A percentile compares a stretch with the other conserved stretches of the same genome.
phyloP scores from a whole-genome alignment of 306 rosid genomes.

The Myrica gale region DNA sequence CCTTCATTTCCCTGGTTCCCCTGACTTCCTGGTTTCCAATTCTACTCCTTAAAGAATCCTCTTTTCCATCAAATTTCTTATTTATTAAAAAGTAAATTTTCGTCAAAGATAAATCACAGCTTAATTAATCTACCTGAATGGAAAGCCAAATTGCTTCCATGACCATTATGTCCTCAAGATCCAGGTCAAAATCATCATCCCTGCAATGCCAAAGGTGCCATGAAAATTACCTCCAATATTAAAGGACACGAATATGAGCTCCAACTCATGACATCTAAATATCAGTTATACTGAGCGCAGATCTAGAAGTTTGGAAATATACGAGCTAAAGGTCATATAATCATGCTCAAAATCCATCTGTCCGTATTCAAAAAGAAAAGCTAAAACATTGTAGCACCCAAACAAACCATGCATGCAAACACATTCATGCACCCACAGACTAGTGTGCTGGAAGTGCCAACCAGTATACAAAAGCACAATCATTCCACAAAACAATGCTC shows the following conservation, averaged over 20 bases:
- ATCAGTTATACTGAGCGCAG: not conserved
- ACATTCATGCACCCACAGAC: not conserved
- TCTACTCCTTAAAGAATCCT: not conserved
- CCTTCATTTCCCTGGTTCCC: not conserved
- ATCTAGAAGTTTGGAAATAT: not conserved
- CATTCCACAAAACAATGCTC: not conserved
- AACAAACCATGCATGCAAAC: not conserved
- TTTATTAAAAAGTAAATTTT: not conserved
- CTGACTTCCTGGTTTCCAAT: not conserved
- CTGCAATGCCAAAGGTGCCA: constrained; percentile 41
- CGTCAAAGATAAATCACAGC: not conserved
- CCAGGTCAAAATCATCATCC: constrained; percentile 87
- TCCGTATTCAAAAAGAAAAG: not conserved
- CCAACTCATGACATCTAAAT: not conserved
- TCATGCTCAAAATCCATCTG: not conserved
- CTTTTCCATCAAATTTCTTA: not conserved
- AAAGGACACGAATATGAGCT: not conserved
- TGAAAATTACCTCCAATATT: not conserved
- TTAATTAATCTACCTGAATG: constrained; percentile 59
- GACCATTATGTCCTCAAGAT: constrained; percentile 98
- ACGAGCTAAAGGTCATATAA: not conserved
- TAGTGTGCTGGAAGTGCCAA: not conserved
- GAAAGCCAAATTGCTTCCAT: constrained; percentile 99
- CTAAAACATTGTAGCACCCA: not conserved
- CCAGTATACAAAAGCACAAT: not conserved